These are phyloP conservation scores for Colletotrichum tabaci DNA, from an alignment of 2,329 filamentous ascomycete genomes.

Conservation along the genomic window DNA sequence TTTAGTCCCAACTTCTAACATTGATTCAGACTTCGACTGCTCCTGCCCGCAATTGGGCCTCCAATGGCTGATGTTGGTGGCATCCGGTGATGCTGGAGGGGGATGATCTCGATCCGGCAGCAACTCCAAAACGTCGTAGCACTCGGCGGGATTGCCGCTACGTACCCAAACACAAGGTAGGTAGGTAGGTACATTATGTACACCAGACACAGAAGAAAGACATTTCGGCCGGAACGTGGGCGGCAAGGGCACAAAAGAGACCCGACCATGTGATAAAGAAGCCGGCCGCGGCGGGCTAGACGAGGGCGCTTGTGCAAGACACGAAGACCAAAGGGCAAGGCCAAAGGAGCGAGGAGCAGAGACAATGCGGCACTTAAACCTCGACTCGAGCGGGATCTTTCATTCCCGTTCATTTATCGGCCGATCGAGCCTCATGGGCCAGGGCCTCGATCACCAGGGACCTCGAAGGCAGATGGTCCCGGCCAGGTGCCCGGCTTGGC, in stretches of 20 bases:
- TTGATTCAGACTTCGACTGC: neutral
- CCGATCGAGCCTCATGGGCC: neutral
- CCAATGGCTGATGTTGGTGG: neutral
- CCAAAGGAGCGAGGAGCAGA: neutral
- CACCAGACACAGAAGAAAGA: neutral
- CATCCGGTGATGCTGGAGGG: neutral
- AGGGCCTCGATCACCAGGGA: neutral
- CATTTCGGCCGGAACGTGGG: neutral
- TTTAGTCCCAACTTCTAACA: too few relatives aligned
- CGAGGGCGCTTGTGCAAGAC: neutral
- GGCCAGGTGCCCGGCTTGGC: neutral
- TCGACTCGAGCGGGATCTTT: neutral
- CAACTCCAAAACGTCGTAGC: neutral
- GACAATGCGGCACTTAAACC: neutral
- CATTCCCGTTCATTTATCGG: slow-evolving; percentile 5
- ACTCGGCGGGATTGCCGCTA: neutral
- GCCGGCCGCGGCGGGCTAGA: neutral
- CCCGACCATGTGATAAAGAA: neutral
- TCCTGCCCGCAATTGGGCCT: slow-evolving; percentile 18
- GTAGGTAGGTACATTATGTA: too few relatives aligned
- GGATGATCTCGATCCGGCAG: neutral
- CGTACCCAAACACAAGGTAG: too few relatives aligned
- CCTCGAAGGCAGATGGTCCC: neutral
- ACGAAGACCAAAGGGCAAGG: neutral
- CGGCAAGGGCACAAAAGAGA: slow-evolving; percentile 9